A percentile compares a stretch with the other conserved stretches of the same genome.
These are phyloP conservation scores for Dendrobium catenatum DNA, from an alignment of 106 monocot genomes.

Conservation along the genomic window DNA sequence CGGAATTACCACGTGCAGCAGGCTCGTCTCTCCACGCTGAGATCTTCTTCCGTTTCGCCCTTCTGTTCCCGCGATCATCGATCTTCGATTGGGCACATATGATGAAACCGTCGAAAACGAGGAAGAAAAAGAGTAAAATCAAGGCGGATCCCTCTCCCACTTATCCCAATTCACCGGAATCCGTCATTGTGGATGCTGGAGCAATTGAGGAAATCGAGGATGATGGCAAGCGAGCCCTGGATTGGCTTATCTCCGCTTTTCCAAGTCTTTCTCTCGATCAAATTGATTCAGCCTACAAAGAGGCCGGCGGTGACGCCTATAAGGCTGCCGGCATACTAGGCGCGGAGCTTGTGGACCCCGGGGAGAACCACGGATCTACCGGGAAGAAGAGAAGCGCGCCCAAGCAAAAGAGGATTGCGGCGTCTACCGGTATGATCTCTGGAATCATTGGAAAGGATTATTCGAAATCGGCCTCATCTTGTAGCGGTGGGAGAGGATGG, in stretches of 20 bases:
- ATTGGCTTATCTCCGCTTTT: slow-evolving; percentile 51
- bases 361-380: not conserved
- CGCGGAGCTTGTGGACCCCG: slow-evolving; percentile 27
- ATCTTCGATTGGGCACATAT: not conserved
- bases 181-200: not conserved
- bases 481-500: slow-evolving; percentile 5
- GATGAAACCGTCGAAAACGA: slow-evolving; percentile 34
- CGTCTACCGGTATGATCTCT: slow-evolving; percentile 52
- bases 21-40: too few relatives aligned
- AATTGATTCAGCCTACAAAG: slow-evolving; percentile 39
- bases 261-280: slow-evolving; percentile 34
- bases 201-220: not conserved
- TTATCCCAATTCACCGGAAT: not conserved
- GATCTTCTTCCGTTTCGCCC: not conserved
- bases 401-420: slow-evolving; percentile 31
- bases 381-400: not conserved
- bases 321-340: slow-evolving; percentile 64
- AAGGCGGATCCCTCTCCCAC: slow-evolving; percentile 7
- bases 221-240: slow-evolving; percentile 14
- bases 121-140: slow-evolving; percentile 5
- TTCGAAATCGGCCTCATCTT: slow-evolving; percentile 1
- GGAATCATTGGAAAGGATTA: slow-evolving; percentile 68
- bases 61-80: not conserved
- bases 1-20: too few relatives aligned
- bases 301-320: slow-evolving; percentile 41